Conservation (phyloP, 208 protist genomes). For the Herpetomonas muscarum region DNA sequence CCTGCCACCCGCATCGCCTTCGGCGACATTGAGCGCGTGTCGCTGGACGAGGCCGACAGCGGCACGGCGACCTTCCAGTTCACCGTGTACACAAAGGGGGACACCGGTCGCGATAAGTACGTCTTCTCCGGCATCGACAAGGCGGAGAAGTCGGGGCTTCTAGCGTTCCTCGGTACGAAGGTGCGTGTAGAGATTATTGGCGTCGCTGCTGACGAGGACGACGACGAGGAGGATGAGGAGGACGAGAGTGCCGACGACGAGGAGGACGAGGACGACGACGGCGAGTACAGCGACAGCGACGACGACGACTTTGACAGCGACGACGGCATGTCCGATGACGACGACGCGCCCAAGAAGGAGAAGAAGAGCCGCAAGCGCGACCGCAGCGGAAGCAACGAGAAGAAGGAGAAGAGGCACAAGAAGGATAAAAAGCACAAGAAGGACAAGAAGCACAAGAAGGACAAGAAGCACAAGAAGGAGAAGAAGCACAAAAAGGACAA, state of each 20-base stretch:
- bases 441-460: constrained; percentile 27
- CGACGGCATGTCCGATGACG: constrained; percentile 22
- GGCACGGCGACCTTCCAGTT: constrained; percentile 72
- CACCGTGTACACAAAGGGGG: constrained; percentile 34
- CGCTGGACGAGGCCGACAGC: constrained; percentile 70
- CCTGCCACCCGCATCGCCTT: constrained; percentile 60
- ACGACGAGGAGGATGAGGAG: constrained; percentile 51
- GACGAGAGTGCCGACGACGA: constrained; percentile 44
- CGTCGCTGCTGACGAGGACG: constrained; percentile 20
- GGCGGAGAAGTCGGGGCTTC: constrained; percentile 55
- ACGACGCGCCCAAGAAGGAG: constrained; percentile 18
- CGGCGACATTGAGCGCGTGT: constrained; percentile 41
- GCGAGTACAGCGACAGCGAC: constrained; percentile 17
- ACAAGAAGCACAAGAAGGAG: constrained; percentile 40
- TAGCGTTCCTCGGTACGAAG: constrained; percentile 52
- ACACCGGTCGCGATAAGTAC: constrained; percentile 43
- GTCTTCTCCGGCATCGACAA: constrained; percentile 69
- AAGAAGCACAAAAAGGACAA: constrained; percentile 31
- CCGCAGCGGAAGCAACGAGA: constrained; percentile 25
- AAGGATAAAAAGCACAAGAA: constrained; percentile 24
- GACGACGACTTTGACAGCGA: constrained; percentile 24
- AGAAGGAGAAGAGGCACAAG: constrained; percentile 20
- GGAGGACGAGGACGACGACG: constrained; percentile 30
- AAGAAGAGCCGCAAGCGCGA: constrained; percentile 30
- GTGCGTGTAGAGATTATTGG: constrained; percentile 48